A percentile compares a stretch with the other conserved stretches of the same genome.
These are phyloP conservation scores for Jimgerdemannia lactiflua DNA, from an alignment of 192 early-diverging fungal species.

Conservation along the genomic window DNA sequence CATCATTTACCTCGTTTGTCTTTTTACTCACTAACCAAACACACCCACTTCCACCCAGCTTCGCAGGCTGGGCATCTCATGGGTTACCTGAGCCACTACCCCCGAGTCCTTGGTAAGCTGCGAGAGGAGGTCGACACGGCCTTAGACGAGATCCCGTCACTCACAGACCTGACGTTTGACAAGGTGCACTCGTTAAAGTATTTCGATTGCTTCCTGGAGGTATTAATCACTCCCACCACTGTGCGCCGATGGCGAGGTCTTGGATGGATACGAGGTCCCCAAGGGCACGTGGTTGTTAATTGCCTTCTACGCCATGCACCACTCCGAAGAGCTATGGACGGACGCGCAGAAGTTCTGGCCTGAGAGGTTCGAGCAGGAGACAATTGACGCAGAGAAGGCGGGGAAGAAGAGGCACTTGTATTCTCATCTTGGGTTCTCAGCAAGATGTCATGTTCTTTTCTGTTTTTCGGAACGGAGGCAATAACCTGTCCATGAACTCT, in stretches of 20 bases:
- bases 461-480: not conserved
- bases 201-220: not conserved
- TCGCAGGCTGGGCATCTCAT: not conserved
- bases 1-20: too few species aligned
- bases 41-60: not conserved
- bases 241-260: not conserved
- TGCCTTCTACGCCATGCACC: not conserved
- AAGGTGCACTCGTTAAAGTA: not conserved
- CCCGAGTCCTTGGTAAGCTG: not conserved
- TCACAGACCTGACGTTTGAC: not conserved
- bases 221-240: not conserved
- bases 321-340: not conserved
- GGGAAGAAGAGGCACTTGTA: not conserved
- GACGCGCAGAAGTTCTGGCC: not conserved
- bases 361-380: not conserved
- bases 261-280: not conserved
- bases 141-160: not conserved
- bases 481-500: too few species aligned
- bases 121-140: not conserved
- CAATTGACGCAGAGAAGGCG: not conserved
- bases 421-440: not conserved
- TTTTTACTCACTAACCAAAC: too few species aligned
- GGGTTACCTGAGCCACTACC: not conserved
- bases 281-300: not conserved
- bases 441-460: not conserved